Percentiles rank a stretch among this genome's conserved stretches.
Evolutionary conservation across 2,329 filamentous ascomycete species (phyloP).

Genomic region (Eutypa lata): DNA sequence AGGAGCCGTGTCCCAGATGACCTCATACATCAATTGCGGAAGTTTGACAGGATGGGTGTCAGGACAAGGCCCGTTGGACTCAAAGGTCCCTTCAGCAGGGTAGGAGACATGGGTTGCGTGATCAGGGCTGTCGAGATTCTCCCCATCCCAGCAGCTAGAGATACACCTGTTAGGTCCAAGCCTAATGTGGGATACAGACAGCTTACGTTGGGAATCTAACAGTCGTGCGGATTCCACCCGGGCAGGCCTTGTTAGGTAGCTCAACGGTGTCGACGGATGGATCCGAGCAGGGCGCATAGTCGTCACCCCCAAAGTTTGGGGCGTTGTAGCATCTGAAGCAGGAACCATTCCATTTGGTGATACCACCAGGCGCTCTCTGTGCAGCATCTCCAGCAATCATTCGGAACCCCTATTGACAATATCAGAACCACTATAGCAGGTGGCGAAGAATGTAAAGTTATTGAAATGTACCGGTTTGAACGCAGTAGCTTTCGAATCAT

Average conservation of each 20-base stretch:
- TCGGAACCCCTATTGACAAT: conserved; percentile 35
- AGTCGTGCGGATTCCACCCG: conserved; percentile 45
- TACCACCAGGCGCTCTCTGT: conserved; percentile 9
- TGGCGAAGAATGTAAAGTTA: no score
- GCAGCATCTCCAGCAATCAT: conserved; percentile 39
- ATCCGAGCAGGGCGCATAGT: conserved; percentile 19
- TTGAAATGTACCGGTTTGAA: conserved; percentile 33
- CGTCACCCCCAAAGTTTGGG: conserved; percentile 7
- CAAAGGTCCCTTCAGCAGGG: conserved; percentile 32
- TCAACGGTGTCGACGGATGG: conserved; percentile 35
- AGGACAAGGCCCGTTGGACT: conserved; percentile 43
- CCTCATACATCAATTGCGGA: conserved; percentile 59
- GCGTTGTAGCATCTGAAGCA: conserved; percentile 28
- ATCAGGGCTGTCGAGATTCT: conserved; percentile 41
- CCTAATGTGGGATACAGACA: background rate
- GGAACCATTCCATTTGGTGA: conserved; percentile 16
- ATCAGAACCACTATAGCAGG: no score
- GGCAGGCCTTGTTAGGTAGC: conserved; percentile 50
- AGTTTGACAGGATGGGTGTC: conserved; percentile 48
- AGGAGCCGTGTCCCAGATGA: conserved; percentile 43
- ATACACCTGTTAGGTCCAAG: background rate
- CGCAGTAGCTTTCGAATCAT: conserved; percentile 30
- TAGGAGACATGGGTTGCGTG: conserved; percentile 50
- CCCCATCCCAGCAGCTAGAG: conserved; percentile 49
- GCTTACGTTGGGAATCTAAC: conserved; percentile 47